Conservation (phyloP, 1,284 basidiomycete species). For the Puccinia polysora region DNA sequence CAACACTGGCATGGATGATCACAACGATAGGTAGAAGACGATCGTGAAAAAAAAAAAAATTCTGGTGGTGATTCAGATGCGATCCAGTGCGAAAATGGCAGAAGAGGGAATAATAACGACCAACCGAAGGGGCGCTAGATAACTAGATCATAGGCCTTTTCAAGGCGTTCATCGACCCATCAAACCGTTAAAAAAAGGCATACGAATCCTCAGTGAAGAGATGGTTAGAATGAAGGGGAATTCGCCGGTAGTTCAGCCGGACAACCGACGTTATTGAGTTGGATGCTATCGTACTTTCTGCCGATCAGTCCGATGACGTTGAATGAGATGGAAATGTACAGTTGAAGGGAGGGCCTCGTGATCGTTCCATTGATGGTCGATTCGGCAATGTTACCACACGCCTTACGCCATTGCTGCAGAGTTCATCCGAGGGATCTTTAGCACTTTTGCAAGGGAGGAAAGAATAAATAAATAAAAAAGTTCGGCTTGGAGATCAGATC, state of each 20-base stretch:
- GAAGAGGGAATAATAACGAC: no score
- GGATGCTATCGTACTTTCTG: constrained; percentile 5
- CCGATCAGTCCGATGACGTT: constrained; percentile 14
- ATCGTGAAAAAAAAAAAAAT: no score
- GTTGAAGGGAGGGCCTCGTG: constrained; percentile 17
- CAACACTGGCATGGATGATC: no score
- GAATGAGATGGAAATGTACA: constrained; percentile 9
- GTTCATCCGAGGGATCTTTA: constrained; percentile 1
- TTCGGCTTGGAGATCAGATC: no score
- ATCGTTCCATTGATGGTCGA: constrained; percentile 27
- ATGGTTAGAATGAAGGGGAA: constrained; percentile 1
- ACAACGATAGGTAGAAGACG: no score
- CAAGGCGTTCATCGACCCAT: background rate
- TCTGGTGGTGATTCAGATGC: no score
- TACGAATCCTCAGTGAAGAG: background rate
- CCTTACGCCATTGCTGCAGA: constrained; percentile 24
- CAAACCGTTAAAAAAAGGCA: background rate
- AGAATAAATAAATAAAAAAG: background rate
- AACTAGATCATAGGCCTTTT: no score
- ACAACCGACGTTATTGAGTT: constrained; percentile 28
- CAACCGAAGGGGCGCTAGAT: no score
- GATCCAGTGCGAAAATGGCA: no score
- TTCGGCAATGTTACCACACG: constrained; percentile 20
- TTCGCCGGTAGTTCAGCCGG: constrained; percentile 31
- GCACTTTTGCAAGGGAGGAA: background rate